Evolutionary conservation across 2,329 filamentous ascomycete species (phyloP).

Genomic region (Exophiala sp.): DNA sequence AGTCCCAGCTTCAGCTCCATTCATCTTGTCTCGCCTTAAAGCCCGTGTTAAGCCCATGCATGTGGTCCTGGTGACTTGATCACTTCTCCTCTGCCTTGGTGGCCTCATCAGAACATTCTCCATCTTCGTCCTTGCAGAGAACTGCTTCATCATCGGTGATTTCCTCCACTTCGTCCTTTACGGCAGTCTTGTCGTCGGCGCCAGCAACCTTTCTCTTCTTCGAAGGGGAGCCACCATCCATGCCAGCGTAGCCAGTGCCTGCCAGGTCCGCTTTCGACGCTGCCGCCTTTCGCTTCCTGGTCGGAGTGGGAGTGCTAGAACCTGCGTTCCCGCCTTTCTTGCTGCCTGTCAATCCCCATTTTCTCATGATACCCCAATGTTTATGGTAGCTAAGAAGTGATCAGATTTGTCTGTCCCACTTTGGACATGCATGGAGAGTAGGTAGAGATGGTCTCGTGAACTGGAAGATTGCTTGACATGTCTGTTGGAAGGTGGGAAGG

Average conservation of each 20-base stretch:
- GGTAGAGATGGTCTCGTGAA: too few species aligned
- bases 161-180: neutral
- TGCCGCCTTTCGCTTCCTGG: neutral
- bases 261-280: conserved; percentile 1
- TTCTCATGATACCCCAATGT: conserved; percentile 21
- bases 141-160: neutral
- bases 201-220: conserved; percentile 11
- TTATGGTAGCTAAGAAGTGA: conserved; percentile 20
- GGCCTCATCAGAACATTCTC: neutral
- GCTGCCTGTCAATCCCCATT: conserved; percentile 18
- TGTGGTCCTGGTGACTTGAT: too few species aligned
- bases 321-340: conserved; percentile 1
- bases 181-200: conserved; percentile 1
- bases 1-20: too few species aligned
- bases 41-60: too few species aligned
- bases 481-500: too few species aligned
- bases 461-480: too few species aligned
- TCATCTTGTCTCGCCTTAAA: too few species aligned
- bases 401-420: neutral
- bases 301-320: neutral
- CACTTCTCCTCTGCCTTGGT: neutral
- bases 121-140: neutral
- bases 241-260: neutral
- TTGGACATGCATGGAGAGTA: too few species aligned
- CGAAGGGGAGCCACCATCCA: neutral